phyloP scores from a whole-genome alignment of 345 rosid genomes.

The Eucalyptus sp. region DNA sequence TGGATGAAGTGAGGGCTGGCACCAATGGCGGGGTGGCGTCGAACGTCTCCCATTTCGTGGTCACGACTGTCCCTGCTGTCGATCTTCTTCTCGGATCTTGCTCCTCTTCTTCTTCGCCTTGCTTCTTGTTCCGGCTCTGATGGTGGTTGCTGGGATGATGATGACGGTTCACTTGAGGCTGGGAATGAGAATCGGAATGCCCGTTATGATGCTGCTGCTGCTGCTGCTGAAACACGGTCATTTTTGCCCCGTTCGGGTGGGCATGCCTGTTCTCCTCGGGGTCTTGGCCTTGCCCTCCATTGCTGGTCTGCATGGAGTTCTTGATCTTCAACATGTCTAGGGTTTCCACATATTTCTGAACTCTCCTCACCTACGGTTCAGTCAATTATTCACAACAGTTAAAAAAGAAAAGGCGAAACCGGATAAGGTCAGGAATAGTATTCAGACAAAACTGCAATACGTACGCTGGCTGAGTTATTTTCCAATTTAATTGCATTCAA shows the following conservation, averaged over 20 bases:
- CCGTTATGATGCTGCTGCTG: constrained; percentile 28
- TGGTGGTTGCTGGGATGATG: constrained; percentile 25
- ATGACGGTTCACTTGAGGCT: constrained; percentile 7
- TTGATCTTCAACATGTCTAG: constrained; percentile 80
- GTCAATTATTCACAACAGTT: background rate
- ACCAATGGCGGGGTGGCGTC: constrained; percentile 29
- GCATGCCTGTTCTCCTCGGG: constrained; percentile 10
- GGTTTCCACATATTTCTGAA: constrained; percentile 85
- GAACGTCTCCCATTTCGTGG: constrained; percentile 95
- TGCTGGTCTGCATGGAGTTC: constrained; percentile 35
- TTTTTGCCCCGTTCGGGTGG: constrained; percentile 23
- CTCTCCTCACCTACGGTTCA: constrained; percentile 65
- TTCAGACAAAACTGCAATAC: background rate
- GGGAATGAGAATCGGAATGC: constrained; percentile 13
- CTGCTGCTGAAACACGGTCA: constrained; percentile 28
- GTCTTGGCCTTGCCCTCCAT: constrained; percentile 20
- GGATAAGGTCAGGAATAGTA: background rate
- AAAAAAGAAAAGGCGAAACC: background rate
- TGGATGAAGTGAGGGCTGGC: constrained; percentile 25
- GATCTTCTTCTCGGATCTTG: constrained; percentile 12
- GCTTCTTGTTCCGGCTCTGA: constrained; percentile 1
- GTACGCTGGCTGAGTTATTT: background rate
- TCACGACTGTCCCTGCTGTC: constrained; percentile 45
- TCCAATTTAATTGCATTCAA: background rate
- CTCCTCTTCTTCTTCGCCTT: background rate